These are phyloP conservation scores for Phytophthora constricta DNA, from an alignment of 352 stramenopile genomes.

Conservation along the genomic window DNA sequence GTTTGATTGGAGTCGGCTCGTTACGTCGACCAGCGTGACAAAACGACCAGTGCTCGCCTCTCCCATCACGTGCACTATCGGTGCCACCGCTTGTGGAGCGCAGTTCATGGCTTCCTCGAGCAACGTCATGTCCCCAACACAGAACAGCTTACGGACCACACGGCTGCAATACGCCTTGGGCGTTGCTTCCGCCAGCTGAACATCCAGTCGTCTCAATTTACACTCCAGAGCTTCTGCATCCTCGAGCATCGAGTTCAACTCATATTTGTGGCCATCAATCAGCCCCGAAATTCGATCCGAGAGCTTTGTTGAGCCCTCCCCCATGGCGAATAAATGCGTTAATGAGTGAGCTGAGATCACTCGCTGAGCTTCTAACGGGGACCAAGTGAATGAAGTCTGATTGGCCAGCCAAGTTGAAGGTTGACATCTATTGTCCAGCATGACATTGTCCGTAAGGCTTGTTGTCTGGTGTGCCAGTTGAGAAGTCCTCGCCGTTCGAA, in stretches of 20 bases:
- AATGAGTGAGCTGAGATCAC: no score
- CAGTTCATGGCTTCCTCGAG: conserved; percentile 3
- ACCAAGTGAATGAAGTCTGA: no score
- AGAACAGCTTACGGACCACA: conserved; percentile 7
- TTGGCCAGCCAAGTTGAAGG: no score
- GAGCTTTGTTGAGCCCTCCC: neutral
- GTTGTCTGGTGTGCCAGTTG: no score
- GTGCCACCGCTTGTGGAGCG: neutral
- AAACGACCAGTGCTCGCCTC: conserved; percentile 8
- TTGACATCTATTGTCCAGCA: no score
- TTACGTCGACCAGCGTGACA: conserved; percentile 4
- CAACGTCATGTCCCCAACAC: neutral
- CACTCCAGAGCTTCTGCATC: conserved; percentile 9
- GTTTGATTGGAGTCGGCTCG: neutral
- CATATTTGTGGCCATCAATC: neutral
- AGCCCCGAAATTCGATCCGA: neutral
- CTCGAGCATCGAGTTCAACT: neutral
- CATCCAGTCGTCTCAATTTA: conserved; percentile 2
- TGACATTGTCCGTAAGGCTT: no score
- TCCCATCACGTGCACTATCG: conserved; percentile 7
- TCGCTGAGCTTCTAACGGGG: no score
- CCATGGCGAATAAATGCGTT: no score
- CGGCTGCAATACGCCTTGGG: conserved; percentile 3
- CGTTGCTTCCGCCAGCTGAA: neutral
- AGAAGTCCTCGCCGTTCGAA: no score